phyloP scores from a whole-genome alignment of 768 basidiomycete species.

The Lentinula guzmanii region DNA sequence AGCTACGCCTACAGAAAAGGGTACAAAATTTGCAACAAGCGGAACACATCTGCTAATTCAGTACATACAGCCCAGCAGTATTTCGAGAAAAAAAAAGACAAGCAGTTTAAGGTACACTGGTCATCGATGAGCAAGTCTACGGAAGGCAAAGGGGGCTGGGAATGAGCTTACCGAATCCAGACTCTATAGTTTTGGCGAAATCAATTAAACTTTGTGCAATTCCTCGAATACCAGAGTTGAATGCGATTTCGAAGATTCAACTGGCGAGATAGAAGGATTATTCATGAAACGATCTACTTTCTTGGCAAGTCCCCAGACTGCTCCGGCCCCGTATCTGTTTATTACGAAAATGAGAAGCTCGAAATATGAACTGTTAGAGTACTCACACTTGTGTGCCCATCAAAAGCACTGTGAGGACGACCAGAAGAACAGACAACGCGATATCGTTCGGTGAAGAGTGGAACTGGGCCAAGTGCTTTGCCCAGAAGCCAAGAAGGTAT shows the following conservation, averaged over 20 bases:
- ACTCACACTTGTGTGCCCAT: conserved; percentile 1
- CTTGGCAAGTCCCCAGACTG: background rate
- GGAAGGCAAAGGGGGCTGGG: background rate
- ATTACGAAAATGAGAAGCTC: background rate
- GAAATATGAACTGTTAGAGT: background rate
- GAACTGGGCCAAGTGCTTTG: background rate
- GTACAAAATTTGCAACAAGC: too few species aligned
- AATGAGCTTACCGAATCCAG: background rate
- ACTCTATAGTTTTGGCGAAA: background rate
- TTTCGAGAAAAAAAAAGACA: too few species aligned
- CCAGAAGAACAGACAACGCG: background rate
- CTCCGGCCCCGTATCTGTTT: background rate
- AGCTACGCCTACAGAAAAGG: too few species aligned
- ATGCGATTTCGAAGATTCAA: background rate
- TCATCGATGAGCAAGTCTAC: background rate
- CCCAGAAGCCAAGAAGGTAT: conserved; percentile 1
- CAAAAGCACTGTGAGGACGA: background rate
- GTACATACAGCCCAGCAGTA: background rate
- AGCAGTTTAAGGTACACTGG: background rate
- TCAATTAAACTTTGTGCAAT: background rate
- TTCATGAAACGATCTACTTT: background rate
- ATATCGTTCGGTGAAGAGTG: background rate
- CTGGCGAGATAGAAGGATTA: background rate
- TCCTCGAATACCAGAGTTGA: background rate
- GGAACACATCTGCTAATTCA: background rate